A percentile compares a stretch with the other conserved stretches of the same genome.
phyloP scores from a whole-genome alignment of 306 rosid species.

The Senna tora region DNA sequence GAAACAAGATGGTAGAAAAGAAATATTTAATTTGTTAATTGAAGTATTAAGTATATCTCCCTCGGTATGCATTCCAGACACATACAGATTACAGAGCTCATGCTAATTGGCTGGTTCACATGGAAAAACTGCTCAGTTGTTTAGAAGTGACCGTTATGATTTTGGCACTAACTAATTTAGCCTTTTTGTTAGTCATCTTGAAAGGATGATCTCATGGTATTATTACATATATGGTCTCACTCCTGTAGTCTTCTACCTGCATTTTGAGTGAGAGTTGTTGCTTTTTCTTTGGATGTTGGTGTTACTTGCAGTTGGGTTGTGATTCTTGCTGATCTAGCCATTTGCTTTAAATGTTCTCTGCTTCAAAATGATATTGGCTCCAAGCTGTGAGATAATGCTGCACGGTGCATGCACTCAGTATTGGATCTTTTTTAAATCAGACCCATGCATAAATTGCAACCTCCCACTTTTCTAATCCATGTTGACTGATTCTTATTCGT shows the following conservation, averaged over 20 bases:
- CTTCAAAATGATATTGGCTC: constrained; percentile 33
- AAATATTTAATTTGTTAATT: constrained; percentile 5
- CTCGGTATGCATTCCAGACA: constrained; percentile 4
- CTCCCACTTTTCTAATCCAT: constrained; percentile 31
- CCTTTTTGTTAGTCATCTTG: constrained; percentile 39
- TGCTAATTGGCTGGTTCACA: constrained; percentile 38
- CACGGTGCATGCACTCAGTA: constrained; percentile 28
- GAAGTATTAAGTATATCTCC: constrained; percentile 26
- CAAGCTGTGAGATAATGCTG: constrained; percentile 37
- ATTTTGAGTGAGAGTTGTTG: constrained; percentile 32
- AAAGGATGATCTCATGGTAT: constrained; percentile 37
- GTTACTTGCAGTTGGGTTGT: constrained; percentile 35
- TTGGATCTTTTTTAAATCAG: constrained; percentile 27
- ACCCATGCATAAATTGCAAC: constrained; percentile 21
- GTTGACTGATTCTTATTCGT: constrained; percentile 35
- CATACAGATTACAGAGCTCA: background rate
- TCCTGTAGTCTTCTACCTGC: constrained; percentile 35
- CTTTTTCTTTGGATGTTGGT: constrained; percentile 40
- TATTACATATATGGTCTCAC: constrained; percentile 20
- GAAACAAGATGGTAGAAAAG: constrained; percentile 29
- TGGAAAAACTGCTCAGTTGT: constrained; percentile 38
- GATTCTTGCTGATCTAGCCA: constrained; percentile 33
- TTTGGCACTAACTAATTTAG: constrained; percentile 37
- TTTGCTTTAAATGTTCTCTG: constrained; percentile 36
- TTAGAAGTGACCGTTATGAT: constrained; percentile 27